These are phyloP conservation scores for Alternaria sp. DNA, from an alignment of 2,329 filamentous ascomycete species.

Conservation along the genomic window DNA sequence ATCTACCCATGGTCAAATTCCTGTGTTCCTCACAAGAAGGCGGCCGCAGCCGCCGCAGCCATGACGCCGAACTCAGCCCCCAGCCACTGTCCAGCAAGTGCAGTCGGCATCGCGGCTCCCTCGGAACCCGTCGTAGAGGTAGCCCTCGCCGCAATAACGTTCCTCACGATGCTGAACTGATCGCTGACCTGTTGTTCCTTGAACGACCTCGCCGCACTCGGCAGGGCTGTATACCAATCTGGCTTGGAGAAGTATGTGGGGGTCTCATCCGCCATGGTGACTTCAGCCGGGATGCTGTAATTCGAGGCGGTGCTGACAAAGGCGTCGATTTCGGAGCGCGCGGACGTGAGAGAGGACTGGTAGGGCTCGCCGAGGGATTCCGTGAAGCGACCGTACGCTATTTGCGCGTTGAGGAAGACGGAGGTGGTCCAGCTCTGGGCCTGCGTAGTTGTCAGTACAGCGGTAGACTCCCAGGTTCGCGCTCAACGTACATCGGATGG, in stretches of 20 bases:
- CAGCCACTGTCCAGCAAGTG: constrained; percentile 22
- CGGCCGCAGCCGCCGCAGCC: constrained; percentile 36
- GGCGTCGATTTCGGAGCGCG: constrained; percentile 33
- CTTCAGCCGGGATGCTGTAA: constrained; percentile 34
- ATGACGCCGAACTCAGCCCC: constrained; percentile 33
- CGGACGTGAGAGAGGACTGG: constrained; percentile 33
- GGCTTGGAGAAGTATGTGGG: constrained; percentile 32
- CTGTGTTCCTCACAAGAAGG: constrained; percentile 28
- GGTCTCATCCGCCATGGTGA: constrained; percentile 28
- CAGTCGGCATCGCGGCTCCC: constrained; percentile 27
- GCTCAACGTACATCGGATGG: constrained; percentile 23
- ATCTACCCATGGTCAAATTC: neutral
- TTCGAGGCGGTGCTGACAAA: constrained; percentile 31
- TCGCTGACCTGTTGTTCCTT: constrained; percentile 41
- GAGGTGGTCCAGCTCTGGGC: constrained; percentile 35
- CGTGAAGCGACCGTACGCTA: constrained; percentile 31
- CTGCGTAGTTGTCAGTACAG: constrained; percentile 11
- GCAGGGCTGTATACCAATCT: constrained; percentile 39
- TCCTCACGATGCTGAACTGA: constrained; percentile 39
- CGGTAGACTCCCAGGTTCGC: neutral
- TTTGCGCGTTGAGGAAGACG: constrained; percentile 33
- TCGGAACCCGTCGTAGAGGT: constrained; percentile 23
- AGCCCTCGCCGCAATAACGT: constrained; percentile 23
- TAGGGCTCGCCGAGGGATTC: constrained; percentile 30
- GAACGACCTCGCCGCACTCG: constrained; percentile 32